phyloP scores from a whole-genome alignment of 2,329 filamentous ascomycete genomes.

The Ophiocordyceps camponoti-saundersi region DNA sequence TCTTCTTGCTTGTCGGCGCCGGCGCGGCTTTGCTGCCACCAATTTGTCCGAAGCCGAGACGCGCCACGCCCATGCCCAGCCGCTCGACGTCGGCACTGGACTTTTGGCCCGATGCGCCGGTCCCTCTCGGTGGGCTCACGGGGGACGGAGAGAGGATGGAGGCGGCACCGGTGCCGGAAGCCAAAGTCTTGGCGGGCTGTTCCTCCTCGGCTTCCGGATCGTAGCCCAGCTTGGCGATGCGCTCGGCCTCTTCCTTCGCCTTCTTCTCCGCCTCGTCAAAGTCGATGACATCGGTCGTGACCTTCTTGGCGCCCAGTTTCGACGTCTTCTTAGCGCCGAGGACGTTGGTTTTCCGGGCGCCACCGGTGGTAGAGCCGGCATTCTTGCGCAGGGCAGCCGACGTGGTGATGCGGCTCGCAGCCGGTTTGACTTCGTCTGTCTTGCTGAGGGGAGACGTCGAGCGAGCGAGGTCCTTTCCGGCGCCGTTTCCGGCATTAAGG shows the following conservation, averaged over 20 bases:
- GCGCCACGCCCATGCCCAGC: conserved; percentile 72
- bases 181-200: conserved; percentile 23
- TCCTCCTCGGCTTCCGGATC: conserved; percentile 73
- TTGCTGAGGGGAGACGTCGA: conserved; percentile 69
- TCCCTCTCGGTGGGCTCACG: conserved; percentile 44
- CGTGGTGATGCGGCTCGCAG: conserved; percentile 56
- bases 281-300: conserved; percentile 64
- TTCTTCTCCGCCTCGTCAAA: conserved; percentile 96
- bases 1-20: conserved; percentile 45
- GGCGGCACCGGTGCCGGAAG: conserved; percentile 38
- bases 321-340: conserved; percentile 68
- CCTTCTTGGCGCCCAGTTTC: conserved; percentile 88
- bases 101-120: conserved; percentile 41
- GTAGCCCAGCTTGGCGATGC: conserved; percentile 89
- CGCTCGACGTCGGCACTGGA: conserved; percentile 69
- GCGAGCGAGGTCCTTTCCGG: conserved; percentile 55
- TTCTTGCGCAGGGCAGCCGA: conserved; percentile 74
- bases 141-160: conserved; percentile 60
- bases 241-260: conserved; percentile 91
- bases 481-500: conserved; percentile 52
- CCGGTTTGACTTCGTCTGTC: conserved; percentile 37
- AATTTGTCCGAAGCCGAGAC: conserved; percentile 79
- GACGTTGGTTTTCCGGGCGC: conserved; percentile 69
- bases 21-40: conserved; percentile 38
- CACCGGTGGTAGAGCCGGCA: conserved; percentile 28